Base-by-base conservation (phyloP, 2,329 filamentous ascomycete genomes). In the Clonostachys byssicola region DNA sequence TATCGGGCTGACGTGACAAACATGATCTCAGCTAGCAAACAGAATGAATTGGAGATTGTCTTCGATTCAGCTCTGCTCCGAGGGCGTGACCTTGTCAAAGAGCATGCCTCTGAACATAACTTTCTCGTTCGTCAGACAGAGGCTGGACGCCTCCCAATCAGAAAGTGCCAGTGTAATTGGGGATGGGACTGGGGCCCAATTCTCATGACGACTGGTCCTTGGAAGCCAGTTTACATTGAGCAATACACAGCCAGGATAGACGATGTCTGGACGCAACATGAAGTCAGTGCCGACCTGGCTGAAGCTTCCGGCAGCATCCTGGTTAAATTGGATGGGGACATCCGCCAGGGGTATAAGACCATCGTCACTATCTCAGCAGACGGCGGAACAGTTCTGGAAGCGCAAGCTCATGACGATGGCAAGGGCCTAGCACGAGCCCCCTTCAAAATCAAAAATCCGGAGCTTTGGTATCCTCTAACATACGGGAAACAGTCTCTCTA, bases 401-500 rank as follows among this genome's bases (percentile, higher is more conserved):
- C 53, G 12, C 75, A 86, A 47, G 65, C 71, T n/a, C 87, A 90
- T 60, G 88, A 88, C 60, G 76, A 85, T 16, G 34, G 23, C 5
- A 23, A 42, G 17, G 46, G 46, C 7, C 14, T 14, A 2, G 35
- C 35, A 17, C 14, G 43, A 12, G 40, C 38, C 12, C 42, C 48
- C 18, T 51, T 58, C 42, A 45, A 35, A 18, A 40, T 59, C 5
- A 33, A 41, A 8, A 30, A 78, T 12, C 83, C 85, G 1, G 70
- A 80, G 49, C 66, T 90, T 17, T 90, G 86, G 86, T 89, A 83
- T 56, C 86, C 86, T 2, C 72, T 83, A 49, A 78, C 83, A 8
- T 89, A 89, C 59, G 86, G 86, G 38, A 71, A 78, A 40, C 86
- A 89, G 57, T 78, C 85, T 5, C 66, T 89, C 4, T 89, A 90